Evolutionary conservation across 371 early-diverging fungal species (phyloP).

Genomic region (Haplosporangium sp.): DNA sequence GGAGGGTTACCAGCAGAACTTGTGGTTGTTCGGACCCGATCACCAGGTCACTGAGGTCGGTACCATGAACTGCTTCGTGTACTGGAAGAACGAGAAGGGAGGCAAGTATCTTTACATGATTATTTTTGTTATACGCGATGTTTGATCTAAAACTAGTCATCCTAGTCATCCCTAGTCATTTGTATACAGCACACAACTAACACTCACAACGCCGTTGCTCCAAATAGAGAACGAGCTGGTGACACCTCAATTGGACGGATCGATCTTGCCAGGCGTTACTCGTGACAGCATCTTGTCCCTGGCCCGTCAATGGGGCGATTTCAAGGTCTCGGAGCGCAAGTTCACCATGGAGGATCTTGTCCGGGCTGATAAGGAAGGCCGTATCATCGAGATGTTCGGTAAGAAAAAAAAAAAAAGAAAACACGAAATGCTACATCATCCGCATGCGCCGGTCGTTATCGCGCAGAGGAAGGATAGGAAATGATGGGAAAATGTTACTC

Average conservation of each 20-base stretch:
- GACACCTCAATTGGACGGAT: constrained; percentile 95
- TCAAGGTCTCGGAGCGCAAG: constrained; percentile 89
- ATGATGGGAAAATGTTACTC: constrained; percentile 39
- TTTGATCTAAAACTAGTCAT: no score
- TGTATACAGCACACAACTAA: no score
- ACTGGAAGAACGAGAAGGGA: constrained; percentile 83
- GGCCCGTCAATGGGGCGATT: constrained; percentile 87
- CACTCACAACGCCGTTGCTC: no score
- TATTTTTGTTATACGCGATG: not conserved
- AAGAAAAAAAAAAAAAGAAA: not conserved
- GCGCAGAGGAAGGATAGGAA: no score
- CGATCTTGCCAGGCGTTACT: constrained; percentile 97
- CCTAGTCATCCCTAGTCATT: no score
- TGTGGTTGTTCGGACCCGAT: constrained; percentile 93
- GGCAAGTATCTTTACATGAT: constrained; percentile 38
- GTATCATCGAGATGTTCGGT: constrained; percentile 61
- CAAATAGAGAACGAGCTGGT: constrained; percentile 78
- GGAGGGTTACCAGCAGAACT: constrained; percentile 91
- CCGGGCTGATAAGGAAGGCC: constrained; percentile 77
- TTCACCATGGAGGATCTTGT: constrained; percentile 88
- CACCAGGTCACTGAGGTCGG: constrained; percentile 95
- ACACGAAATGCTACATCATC: not conserved
- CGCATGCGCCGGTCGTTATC: no score
- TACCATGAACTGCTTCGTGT: constrained; percentile 95
- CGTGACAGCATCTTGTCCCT: constrained; percentile 92